Conservation (phyloP, 1,139 yeast genomes). For the Yamadazyma jaroonii region DNA sequence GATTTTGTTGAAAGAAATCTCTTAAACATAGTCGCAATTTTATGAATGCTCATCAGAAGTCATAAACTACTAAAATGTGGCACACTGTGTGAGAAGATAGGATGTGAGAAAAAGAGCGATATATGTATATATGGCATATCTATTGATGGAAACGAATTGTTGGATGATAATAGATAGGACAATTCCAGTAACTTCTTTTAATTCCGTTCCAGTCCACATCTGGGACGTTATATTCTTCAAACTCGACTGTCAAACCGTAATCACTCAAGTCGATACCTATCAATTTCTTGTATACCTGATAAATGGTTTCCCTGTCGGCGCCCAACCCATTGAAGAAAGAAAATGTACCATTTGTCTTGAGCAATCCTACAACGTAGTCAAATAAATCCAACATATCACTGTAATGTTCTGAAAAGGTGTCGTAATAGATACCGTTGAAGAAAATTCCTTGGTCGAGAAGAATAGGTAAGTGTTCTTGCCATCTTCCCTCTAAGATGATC, state of each 20-base stretch:
- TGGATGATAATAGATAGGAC: constrained; percentile 66
- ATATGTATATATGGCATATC: too few species aligned
- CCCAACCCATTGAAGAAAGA: constrained; percentile 94
- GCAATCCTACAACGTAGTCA: constrained; percentile 75
- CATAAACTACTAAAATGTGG: too few species aligned
- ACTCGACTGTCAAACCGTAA: constrained; percentile 69
- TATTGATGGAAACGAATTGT: constrained; percentile 31
- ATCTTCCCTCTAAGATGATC: constrained; percentile 75
- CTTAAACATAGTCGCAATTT: constrained; percentile 8
- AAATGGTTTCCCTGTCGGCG: constrained; percentile 87
- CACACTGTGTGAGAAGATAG: too few species aligned
- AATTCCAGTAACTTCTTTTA: constrained; percentile 71
- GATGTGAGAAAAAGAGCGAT: too few species aligned
- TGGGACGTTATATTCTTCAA: constrained; percentile 44
- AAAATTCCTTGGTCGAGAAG: constrained; percentile 66
- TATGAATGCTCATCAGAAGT: too few species aligned
- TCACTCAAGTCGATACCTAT: constrained; percentile 77
- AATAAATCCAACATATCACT: constrained; percentile 83
- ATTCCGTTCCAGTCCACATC: constrained; percentile 62
- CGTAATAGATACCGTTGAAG: constrained; percentile 90
- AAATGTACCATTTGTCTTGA: constrained; percentile 78
- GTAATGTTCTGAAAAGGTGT: constrained; percentile 87
- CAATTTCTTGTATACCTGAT: constrained; percentile 83
- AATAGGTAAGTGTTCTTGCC: constrained; percentile 80
- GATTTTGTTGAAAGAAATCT: constrained; percentile 17